Evolutionary conservation across 2,329 filamentous ascomycete genomes (phyloP).

Genomic region (Diaporthe destruens): DNA sequence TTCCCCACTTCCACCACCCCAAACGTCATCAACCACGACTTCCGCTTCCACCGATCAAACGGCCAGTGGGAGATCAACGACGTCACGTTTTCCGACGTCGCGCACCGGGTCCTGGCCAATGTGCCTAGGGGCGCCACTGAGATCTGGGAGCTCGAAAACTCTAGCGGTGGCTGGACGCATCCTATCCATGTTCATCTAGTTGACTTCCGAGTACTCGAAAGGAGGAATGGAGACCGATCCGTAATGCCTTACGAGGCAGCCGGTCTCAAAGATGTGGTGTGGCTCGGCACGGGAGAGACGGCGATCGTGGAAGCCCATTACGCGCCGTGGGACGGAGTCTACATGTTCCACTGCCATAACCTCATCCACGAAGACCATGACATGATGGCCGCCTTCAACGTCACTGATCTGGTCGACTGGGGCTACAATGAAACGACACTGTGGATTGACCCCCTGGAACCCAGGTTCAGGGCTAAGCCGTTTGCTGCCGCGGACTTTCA

Average conservation of each 20-base stretch:
- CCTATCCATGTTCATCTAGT: slow-evolving; percentile 71
- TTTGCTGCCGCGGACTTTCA: slow-evolving; percentile 46
- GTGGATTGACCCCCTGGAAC: slow-evolving; percentile 55
- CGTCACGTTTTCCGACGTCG: slow-evolving; percentile 59
- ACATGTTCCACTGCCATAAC: slow-evolving; percentile 64
- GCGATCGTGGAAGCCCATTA: slow-evolving; percentile 64
- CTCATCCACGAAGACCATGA: slow-evolving; percentile 60
- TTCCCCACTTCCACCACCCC: slow-evolving; percentile 51
- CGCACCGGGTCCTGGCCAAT: slow-evolving; percentile 62
- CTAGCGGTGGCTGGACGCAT: slow-evolving; percentile 63
- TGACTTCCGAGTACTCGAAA: slow-evolving; percentile 66
- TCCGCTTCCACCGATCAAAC: slow-evolving; percentile 59
- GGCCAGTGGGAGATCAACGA: slow-evolving; percentile 66
- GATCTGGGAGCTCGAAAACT: slow-evolving; percentile 64
- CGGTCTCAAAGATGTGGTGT: slow-evolving; percentile 70
- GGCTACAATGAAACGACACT: slow-evolving; percentile 54
- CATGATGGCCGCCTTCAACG: slow-evolving; percentile 63
- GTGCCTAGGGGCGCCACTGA: slow-evolving; percentile 61
- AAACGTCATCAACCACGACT: slow-evolving; percentile 56
- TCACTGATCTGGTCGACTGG: slow-evolving; percentile 52
- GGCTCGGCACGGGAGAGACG: slow-evolving; percentile 63
- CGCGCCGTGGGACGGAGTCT: slow-evolving; percentile 65
- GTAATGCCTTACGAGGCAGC: slow-evolving; percentile 66
- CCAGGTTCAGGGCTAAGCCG: slow-evolving; percentile 50
- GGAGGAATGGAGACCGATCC: slow-evolving; percentile 57